A percentile compares a stretch with the other conserved stretches of the same genome.
Conservation (phyloP, 352 stramenopile genomes). For the Phytophthora sp. region DNA sequence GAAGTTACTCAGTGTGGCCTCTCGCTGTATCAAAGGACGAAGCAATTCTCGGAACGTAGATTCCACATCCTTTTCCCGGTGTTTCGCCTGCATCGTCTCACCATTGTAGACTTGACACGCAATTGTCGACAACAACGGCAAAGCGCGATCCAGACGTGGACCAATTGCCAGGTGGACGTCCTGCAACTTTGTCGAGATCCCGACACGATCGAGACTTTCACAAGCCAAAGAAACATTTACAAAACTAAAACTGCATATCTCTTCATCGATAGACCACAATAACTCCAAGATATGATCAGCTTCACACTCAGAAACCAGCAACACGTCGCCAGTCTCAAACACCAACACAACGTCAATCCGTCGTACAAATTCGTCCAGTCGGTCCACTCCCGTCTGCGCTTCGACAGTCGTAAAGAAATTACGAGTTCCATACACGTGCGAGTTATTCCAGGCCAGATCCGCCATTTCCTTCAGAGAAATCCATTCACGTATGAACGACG, state of each 20-base stretch:
- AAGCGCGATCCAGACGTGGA: neutral
- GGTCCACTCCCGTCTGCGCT: neutral
- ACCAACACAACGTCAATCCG: conserved; percentile 47
- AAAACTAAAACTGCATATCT: conserved; percentile 28
- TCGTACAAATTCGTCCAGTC: conserved; percentile 36
- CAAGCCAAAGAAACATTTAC: conserved; percentile 36
- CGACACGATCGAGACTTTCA: conserved; percentile 22
- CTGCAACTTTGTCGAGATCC: neutral
- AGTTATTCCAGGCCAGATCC: conserved; percentile 33
- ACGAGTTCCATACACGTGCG: conserved; percentile 41
- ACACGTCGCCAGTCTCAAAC: conserved; percentile 45
- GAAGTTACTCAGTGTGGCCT: conserved; percentile 38
- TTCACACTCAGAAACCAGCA: conserved; percentile 51
- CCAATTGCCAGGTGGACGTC: conserved; percentile 22
- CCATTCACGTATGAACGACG: conserved; percentile 14
- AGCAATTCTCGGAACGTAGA: conserved; percentile 29
- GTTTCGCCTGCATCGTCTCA: conserved; percentile 37
- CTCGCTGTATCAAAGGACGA: conserved; percentile 14
- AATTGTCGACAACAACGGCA: conserved; percentile 11
- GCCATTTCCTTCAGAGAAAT: conserved; percentile 17
- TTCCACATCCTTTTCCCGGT: conserved; percentile 19
- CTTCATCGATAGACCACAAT: conserved; percentile 29
- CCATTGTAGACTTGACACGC: conserved; percentile 45
- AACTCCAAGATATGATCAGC: conserved; percentile 45
- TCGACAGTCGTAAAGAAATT: conserved; percentile 56